Conservation (phyloP, 2,329 filamentous ascomycete species). For the Cladosporium velox region DNA sequence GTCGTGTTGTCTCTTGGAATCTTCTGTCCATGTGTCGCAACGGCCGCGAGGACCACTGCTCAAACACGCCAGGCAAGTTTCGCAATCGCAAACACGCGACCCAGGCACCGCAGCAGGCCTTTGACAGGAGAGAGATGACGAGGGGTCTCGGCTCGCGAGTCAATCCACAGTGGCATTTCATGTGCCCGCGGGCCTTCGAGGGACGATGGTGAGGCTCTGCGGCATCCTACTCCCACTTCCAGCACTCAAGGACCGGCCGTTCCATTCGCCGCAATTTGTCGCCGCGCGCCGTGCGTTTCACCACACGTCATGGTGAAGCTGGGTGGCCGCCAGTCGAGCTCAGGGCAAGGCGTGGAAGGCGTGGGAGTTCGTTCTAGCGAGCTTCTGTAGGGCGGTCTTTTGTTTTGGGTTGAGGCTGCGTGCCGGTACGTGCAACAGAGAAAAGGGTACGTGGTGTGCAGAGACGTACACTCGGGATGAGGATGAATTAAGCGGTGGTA, state of each 20-base stretch:
- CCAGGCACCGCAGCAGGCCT: neutral
- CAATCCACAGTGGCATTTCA: neutral
- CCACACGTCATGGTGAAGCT: conserved; percentile 12
- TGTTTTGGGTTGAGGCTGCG: neutral
- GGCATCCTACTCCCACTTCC: neutral
- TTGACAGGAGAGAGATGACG: conserved; percentile 1
- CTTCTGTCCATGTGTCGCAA: neutral
- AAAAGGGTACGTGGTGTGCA: neutral
- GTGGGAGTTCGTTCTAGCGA: conserved; percentile 12
- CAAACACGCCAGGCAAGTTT: conserved; percentile 1
- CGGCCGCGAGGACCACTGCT: neutral
- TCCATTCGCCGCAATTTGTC: conserved; percentile 11
- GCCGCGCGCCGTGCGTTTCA: conserved; percentile 17
- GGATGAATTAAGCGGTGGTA: conserved; percentile 16
- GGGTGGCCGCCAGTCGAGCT: neutral
- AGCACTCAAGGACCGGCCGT: conserved; percentile 6
- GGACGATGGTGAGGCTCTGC: neutral
- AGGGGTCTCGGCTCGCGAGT: neutral
- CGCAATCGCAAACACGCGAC: neutral
- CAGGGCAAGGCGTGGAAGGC: conserved; percentile 6
- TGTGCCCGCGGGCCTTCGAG: neutral
- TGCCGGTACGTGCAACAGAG: neutral
- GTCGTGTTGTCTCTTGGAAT: neutral
- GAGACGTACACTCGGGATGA: conserved; percentile 1
- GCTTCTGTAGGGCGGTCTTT: conserved; percentile 10